A percentile compares a stretch with the other conserved stretches of the same genome.
Conservation (phyloP, 352 stramenopile genomes). For the Phytophthora meadii region DNA sequence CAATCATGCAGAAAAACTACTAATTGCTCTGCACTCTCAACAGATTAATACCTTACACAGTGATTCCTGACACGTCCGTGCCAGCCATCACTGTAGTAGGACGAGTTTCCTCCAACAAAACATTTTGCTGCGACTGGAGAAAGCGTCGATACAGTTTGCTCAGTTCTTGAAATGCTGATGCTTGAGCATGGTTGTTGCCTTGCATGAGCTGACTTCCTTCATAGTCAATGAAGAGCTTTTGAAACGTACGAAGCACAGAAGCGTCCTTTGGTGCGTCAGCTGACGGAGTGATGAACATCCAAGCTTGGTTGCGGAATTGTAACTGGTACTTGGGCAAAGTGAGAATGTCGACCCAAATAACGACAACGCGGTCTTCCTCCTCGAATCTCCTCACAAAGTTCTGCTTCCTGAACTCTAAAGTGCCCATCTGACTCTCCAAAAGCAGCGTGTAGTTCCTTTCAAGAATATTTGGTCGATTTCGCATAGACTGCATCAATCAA, state of each 20-base stretch:
- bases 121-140: conserved; percentile 18
- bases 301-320: conserved; percentile 31
- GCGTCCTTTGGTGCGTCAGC: conserved; percentile 7
- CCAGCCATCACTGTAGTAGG: not conserved
- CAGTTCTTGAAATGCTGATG: conserved; percentile 21
- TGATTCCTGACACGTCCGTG: not conserved
- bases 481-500: conserved; percentile 12
- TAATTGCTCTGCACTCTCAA: too few species aligned
- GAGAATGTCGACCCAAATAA: conserved; percentile 28
- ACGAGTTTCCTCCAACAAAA: conserved; percentile 14
- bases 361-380: conserved; percentile 29
- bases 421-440: conserved; percentile 24
- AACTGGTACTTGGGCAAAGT: conserved; percentile 27
- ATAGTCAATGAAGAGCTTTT: conserved; percentile 23
- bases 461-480: conserved; percentile 23
- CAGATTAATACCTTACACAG: conserved; percentile 4
- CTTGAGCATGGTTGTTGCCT: not conserved
- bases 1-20: too few species aligned
- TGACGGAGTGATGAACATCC: conserved; percentile 30
- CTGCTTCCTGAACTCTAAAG: conserved; percentile 29
- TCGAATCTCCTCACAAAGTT: conserved; percentile 37
- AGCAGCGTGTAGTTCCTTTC: conserved; percentile 30
- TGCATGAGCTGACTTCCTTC: not conserved
- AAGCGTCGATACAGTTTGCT: conserved; percentile 20
- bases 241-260: conserved; percentile 25